phyloP scores from a whole-genome alignment of 495 filamentous ascomycete species.

The Penicillium salamii region DNA sequence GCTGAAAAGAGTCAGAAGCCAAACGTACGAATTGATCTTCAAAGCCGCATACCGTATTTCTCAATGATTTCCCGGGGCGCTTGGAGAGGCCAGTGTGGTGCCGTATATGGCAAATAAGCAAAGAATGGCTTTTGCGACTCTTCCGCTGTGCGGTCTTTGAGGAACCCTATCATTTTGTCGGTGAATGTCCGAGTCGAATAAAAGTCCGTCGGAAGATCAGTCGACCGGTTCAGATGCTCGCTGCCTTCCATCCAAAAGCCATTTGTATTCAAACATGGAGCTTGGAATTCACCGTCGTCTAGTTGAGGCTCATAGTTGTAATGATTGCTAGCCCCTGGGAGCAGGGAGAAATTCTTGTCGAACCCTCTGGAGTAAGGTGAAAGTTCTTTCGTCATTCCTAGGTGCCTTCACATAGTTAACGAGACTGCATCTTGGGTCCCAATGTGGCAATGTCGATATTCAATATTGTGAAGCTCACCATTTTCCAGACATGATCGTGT shows the following conservation, averaged over 20 bases:
- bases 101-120: conserved; percentile 41
- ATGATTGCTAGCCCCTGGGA: conserved; percentile 46
- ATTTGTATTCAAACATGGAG: conserved; percentile 3
- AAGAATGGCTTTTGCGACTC: conserved; percentile 41
- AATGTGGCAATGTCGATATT: too few species aligned
- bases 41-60: conserved; percentile 23
- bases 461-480: conserved; percentile 21
- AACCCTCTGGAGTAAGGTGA: conserved; percentile 12
- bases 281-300: conserved; percentile 2
- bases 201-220: conserved; percentile 37
- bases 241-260: not conserved
- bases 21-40: too few species aligned
- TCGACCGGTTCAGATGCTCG: not conserved
- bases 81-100: conserved; percentile 47
- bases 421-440: not conserved
- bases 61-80: conserved; percentile 29
- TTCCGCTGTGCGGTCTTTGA: conserved; percentile 37
- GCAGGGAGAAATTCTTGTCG: conserved; percentile 23
- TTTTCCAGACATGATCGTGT: conserved; percentile 53
- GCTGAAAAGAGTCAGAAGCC: not conserved
- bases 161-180: conserved; percentile 35
- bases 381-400: conserved; percentile 3
- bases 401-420: conserved; percentile 4
- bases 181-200: conserved; percentile 38
- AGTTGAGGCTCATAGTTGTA: conserved; percentile 47